Conservation (phyloP, 805 yeast species). For the Zygosaccharomyces rouxii region DNA sequence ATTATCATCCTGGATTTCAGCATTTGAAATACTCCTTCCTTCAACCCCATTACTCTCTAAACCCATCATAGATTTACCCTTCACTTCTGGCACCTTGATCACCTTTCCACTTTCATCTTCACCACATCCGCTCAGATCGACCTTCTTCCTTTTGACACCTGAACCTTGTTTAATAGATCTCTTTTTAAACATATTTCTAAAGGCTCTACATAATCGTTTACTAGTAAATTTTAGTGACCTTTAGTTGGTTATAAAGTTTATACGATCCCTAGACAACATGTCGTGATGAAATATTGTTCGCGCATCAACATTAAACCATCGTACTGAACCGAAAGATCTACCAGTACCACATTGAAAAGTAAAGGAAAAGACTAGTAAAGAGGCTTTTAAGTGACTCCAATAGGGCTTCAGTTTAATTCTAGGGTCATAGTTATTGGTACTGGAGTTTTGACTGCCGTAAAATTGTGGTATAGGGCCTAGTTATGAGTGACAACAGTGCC, state of each 20-base stretch:
- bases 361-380: neutral
- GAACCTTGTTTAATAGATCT: slow-evolving; percentile 13
- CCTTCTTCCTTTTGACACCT: slow-evolving; percentile 16
- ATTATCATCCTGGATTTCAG: neutral
- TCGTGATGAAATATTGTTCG: neutral
- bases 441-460: neutral
- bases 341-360: neutral
- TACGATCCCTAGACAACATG: neutral
- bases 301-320: neutral
- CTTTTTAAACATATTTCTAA: slow-evolving; percentile 26
- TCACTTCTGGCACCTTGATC: slow-evolving; percentile 2
- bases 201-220: neutral
- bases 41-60: neutral
- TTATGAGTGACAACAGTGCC: slow-evolving; percentile 19
- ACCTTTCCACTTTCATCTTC: neutral
- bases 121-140: slow-evolving; percentile 1
- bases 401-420: neutral
- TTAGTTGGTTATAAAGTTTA: neutral
- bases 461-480: neutral
- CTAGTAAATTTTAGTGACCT: neutral
- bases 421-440: neutral
- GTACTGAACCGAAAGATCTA: neutral
- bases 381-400: neutral
- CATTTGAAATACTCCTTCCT: neutral
- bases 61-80: slow-evolving; percentile 1